A percentile compares a stretch with the other conserved stretches of the same genome.
phyloP scores from a whole-genome alignment of 495 filamentous ascomycete genomes.

The Penicillium nucicola region DNA sequence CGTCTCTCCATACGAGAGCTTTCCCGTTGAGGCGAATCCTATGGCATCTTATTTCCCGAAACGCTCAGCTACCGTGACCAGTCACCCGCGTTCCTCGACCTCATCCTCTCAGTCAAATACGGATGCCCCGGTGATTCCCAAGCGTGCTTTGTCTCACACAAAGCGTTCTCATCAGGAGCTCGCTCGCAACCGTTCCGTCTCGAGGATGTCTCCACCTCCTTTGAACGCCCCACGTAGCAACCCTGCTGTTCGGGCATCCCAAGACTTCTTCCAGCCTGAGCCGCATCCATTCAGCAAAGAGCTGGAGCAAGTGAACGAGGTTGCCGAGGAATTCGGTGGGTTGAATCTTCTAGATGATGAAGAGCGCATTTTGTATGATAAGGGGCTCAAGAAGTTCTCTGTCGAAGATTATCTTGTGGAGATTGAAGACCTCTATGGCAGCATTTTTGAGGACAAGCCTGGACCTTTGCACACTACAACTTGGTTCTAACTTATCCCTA shows the following conservation, averaged over 20 bases:
- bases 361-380: conserved; percentile 59
- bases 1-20: conserved; percentile 59
- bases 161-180: conserved; percentile 70
- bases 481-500: conserved; percentile 39
- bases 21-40: conserved; percentile 67
- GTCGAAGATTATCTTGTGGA: conserved; percentile 83
- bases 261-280: conserved; percentile 43
- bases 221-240: conserved; percentile 33
- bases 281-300: conserved; percentile 52
- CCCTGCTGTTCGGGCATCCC: conserved; percentile 32
- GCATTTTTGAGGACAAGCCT: conserved; percentile 45
- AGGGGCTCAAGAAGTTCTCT: conserved; percentile 69
- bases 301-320: conserved; percentile 53
- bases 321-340: conserved; percentile 81
- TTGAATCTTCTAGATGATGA: conserved; percentile 66
- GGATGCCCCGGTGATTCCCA: conserved; percentile 64
- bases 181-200: conserved; percentile 64
- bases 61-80: conserved; percentile 40
- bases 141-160: conserved; percentile 77
- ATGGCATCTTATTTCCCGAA: conserved; percentile 76
- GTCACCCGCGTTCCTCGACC: conserved; percentile 40
- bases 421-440: conserved; percentile 66
- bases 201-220: conserved; percentile 44
- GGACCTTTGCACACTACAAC: conserved; percentile 32
- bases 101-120: conserved; percentile 39